These are phyloP conservation scores for Solanum habrochaites DNA, from an alignment of 257 asterid genomes.

Conservation along the genomic window DNA sequence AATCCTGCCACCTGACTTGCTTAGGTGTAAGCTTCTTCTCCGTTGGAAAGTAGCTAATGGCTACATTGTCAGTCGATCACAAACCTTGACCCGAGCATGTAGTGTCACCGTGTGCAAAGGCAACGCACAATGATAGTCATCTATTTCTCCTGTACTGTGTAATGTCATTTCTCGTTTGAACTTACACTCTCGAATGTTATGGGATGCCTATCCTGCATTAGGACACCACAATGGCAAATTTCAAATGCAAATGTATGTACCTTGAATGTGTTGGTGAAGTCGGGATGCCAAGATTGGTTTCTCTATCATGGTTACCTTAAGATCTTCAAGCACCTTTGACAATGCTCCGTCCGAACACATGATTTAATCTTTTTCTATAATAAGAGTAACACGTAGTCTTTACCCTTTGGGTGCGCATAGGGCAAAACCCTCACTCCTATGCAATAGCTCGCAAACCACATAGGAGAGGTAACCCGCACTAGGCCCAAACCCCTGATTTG, in stretches of 20 bases:
- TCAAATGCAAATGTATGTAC: background rate
- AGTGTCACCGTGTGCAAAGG: background rate
- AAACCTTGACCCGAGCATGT: background rate
- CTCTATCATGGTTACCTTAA: background rate
- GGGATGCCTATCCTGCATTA: background rate
- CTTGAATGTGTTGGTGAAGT: background rate
- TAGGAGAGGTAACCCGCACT: too few relatives aligned
- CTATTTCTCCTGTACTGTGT: background rate
- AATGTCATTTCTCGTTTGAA: too few relatives aligned
- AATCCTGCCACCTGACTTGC: background rate
- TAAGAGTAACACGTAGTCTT: too few relatives aligned
- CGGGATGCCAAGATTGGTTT: background rate
- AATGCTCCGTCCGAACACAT: background rate
- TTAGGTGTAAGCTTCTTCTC: background rate
- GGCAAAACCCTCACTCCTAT: too few relatives aligned
- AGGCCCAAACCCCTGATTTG: background rate
- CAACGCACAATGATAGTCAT: background rate
- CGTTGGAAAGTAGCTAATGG: background rate
- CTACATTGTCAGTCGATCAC: background rate
- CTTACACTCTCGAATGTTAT: background rate
- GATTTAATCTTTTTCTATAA: too few relatives aligned
- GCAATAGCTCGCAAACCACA: too few relatives aligned
- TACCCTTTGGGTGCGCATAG: too few relatives aligned
- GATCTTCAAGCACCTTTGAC: background rate
- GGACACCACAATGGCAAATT: background rate